phyloP scores from a whole-genome alignment of 2,329 filamentous ascomycete genomes.

The Neonectria faginata region DNA sequence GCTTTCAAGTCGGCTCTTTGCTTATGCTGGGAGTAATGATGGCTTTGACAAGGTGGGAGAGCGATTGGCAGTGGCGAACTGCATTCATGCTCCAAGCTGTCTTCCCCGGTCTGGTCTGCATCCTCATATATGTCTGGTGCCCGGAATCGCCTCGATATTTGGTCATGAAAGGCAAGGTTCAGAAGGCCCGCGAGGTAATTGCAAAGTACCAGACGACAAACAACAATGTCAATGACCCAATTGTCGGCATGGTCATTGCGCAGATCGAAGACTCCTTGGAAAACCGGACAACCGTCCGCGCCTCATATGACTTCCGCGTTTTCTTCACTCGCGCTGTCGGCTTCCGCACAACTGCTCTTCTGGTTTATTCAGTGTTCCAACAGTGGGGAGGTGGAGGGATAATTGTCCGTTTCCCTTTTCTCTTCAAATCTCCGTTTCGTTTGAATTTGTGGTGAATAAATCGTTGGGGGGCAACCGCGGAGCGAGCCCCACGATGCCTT shows the following conservation, averaged over 20 bases:
- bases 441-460: not conserved
- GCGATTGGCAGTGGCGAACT: constrained; percentile 39
- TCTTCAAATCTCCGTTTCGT: not conserved
- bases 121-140: constrained; percentile 38
- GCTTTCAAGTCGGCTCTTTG: constrained; percentile 40
- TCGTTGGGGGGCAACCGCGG: no score
- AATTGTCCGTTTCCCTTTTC: no score
- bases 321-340: constrained; percentile 37
- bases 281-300: constrained; percentile 26
- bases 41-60: constrained; percentile 40
- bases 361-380: constrained; percentile 37
- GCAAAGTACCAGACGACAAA: constrained; percentile 35
- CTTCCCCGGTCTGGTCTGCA: constrained; percentile 37
- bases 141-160: constrained; percentile 42
- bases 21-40: constrained; percentile 41
- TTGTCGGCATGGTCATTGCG: constrained; percentile 33
- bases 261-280: constrained; percentile 43
- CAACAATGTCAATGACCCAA: constrained; percentile 36
- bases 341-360: constrained; percentile 32
- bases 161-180: constrained; percentile 39
- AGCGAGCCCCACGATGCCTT: no score
- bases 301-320: constrained; percentile 37
- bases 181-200: constrained; percentile 38
- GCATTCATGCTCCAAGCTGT: constrained; percentile 39
- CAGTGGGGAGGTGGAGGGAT: constrained; percentile 39